Base-by-base conservation (phyloP, 2,329 filamentous ascomycete species). In the Sporothrix humicola region DNA sequence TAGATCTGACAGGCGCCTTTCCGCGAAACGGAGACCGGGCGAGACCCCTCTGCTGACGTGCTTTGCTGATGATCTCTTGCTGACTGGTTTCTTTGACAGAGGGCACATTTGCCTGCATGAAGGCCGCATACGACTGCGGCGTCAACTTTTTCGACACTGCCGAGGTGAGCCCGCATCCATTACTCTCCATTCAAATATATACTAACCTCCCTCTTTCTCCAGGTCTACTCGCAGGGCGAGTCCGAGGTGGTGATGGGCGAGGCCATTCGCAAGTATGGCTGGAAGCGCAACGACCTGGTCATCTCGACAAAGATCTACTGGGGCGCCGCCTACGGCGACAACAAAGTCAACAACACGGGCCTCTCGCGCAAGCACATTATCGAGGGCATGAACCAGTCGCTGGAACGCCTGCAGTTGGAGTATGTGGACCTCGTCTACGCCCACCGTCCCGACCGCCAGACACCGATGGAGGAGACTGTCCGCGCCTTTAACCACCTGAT, bases 381-480 rank as follows among this genome's bases (percentile, higher is more conserved):
- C 73, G 86, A 91, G 81, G 88, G 88, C 46, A 81, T 89, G 71
- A 87, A 89, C 82, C 84, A 83, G 79, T 88, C 84, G 1, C 81
- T 90, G n/a, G 81, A 84, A 76, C 84, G 90, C 42, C 84, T 92
- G 69, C 85, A 90, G 78, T 85, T 88, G 72, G 86, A 87, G n/a
- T 93, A 93, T 78, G 89, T 91, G 72, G 89, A 91, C 79, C 82
- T 91, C 61, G 85, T 91, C 52, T 88, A 90, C 72, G 88, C 89
- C 3, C 89, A 91, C 80, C 84, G 89, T 37, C 86, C 87, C 17
- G 89, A 91, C 76, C 81, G 82, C 23, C 83, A 83, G 72, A 89
- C 88, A 1, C 87, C 87, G 2, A 89, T 90, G 84, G 87, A 87
- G 80, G 89, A 91, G 81, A 87, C 89, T 56, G 89, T 91, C 71